phyloP scores from a whole-genome alignment of 2,329 filamentous ascomycete genomes.

The Colletotrichum tropicicola region DNA sequence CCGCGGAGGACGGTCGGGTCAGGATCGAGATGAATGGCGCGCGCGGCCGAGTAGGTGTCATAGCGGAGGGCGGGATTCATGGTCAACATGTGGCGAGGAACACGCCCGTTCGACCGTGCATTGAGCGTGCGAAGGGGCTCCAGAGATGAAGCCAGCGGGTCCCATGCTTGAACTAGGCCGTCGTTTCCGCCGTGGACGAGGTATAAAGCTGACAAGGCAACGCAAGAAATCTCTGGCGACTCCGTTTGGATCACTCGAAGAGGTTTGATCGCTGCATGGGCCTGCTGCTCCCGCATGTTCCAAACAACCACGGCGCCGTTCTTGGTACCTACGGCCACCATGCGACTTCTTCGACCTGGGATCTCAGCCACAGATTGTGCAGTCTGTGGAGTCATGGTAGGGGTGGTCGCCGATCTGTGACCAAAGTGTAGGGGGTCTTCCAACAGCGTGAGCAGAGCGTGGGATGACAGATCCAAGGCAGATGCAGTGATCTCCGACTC shows the following conservation, averaged over 20 bases:
- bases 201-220: slow-evolving; percentile 87
- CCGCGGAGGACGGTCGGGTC: slow-evolving; percentile 87
- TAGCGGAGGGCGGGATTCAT: slow-evolving; percentile 68
- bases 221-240: slow-evolving; percentile 84
- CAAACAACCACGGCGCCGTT: slow-evolving; percentile 82
- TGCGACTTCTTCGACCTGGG: slow-evolving; percentile 84
- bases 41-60: slow-evolving; percentile 81
- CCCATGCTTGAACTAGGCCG: slow-evolving; percentile 95
- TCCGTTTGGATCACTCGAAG: slow-evolving; percentile 89
- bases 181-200: slow-evolving; percentile 94
- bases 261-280: slow-evolving; percentile 70
- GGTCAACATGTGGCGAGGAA: slow-evolving; percentile 74
- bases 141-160: slow-evolving; percentile 83
- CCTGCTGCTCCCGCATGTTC: slow-evolving; percentile 79
- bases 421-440: slow-evolving; percentile 79
- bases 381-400: slow-evolving; percentile 52
- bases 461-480: slow-evolving; percentile 78
- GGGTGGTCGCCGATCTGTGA: slow-evolving; percentile 51
- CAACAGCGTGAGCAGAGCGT: slow-evolving; percentile 73
- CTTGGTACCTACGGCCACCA: slow-evolving; percentile 83
- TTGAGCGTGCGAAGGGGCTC: slow-evolving; percentile 88
- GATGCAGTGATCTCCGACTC: slow-evolving; percentile 73
- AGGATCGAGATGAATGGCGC: slow-evolving; percentile 86
- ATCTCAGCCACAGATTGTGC: slow-evolving; percentile 60
- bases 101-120: slow-evolving; percentile 82